Percentiles rank a stretch among this genome's conserved stretches.
These are phyloP conservation scores for Cystoisospora suis DNA, from an alignment of 169 alveolate species.

Conservation along the genomic window DNA sequence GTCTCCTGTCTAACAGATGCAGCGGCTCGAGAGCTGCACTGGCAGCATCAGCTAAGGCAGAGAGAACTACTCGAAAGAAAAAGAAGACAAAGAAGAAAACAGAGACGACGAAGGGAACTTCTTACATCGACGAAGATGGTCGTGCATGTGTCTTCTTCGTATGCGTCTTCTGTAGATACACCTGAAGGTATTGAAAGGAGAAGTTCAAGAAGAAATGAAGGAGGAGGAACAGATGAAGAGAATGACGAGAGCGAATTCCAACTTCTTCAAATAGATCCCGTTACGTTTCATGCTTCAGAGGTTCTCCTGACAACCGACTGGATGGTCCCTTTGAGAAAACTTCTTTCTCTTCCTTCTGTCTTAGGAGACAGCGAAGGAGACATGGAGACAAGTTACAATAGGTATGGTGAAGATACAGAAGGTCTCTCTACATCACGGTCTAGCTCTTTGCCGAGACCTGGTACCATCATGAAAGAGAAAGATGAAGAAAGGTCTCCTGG, in stretches of 20 bases:
- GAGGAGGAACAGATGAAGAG: background rate
- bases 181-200: background rate
- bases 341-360: background rate
- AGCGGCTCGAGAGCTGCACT: background rate
- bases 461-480: too few species aligned
- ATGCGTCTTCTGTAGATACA: background rate
- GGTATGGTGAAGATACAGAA: too few species aligned
- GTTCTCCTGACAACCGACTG: conserved; percentile 3
- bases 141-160: too few species aligned
- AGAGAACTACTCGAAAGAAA: background rate
- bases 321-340: background rate
- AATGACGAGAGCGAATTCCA: background rate
- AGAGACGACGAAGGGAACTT: too few species aligned
- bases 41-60: background rate
- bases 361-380: background rate
- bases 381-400: too few species aligned
- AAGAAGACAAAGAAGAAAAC: background rate
- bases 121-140: too few species aligned
- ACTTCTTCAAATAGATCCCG: background rate
- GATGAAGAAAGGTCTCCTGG: too few species aligned
- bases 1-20: conserved; percentile 14
- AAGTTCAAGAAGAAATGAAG: background rate
- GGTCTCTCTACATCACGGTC: background rate
- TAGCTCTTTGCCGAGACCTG: background rate
- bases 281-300: background rate